phyloP scores from a whole-genome alignment of 306 rosid species.

The Malus sieversii region DNA sequence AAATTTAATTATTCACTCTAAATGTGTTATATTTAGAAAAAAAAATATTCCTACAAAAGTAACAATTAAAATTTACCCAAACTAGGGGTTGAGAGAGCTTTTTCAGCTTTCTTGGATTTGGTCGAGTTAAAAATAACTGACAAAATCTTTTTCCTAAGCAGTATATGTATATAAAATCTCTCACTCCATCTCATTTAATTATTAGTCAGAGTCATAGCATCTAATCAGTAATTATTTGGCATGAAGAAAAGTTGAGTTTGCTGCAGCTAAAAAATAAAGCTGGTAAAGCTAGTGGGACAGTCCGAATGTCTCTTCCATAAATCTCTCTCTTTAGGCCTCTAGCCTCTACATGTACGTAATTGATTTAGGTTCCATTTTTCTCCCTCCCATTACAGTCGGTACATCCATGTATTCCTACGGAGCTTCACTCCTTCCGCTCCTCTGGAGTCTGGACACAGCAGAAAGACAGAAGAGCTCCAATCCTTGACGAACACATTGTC shows the following conservation, averaged over 20 bases:
- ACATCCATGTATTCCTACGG: slow-evolving; percentile 1
- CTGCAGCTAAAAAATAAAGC: slow-evolving; percentile 32
- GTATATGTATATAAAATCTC: background rate
- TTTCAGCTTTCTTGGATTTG: background rate
- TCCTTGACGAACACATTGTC: slow-evolving; percentile 31
- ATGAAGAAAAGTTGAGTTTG: slow-evolving; percentile 12
- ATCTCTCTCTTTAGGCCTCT: slow-evolving; percentile 17
- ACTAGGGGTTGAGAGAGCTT: too few relatives aligned
- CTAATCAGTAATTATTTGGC: slow-evolving; percentile 32
- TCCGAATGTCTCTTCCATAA: slow-evolving; percentile 78
- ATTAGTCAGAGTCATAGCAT: slow-evolving; percentile 29
- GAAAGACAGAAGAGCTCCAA: slow-evolving; percentile 22
- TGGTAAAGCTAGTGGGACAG: slow-evolving; percentile 85
- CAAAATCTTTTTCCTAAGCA: slow-evolving; percentile 10
- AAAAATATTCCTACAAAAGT: too few relatives aligned
- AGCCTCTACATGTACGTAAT: background rate
- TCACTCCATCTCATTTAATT: background rate
- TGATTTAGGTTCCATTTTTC: background rate
- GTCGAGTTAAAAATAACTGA: slow-evolving; percentile 7
- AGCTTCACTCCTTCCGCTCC: background rate
- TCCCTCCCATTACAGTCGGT: slow-evolving; percentile 6
- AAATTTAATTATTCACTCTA: too few relatives aligned
- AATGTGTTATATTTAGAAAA: too few relatives aligned
- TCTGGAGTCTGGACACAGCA: slow-evolving; percentile 9
- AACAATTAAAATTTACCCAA: too few relatives aligned